Evolutionary conservation across 352 stramenopile genomes (phyloP).

Genomic region (Phytophthora melonis): DNA sequence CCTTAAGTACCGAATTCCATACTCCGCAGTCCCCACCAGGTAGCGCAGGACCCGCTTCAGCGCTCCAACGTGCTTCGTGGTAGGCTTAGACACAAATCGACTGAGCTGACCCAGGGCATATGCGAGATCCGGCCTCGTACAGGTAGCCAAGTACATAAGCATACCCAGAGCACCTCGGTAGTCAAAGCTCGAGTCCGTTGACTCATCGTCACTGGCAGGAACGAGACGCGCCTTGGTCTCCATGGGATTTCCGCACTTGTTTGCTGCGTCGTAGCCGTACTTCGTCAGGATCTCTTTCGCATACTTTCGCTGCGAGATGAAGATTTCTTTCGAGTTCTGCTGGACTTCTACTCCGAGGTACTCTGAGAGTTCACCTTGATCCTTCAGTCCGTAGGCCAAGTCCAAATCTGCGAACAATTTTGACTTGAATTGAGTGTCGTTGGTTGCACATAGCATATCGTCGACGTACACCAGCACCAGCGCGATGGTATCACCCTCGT

Average conservation of each 20-base stretch:
- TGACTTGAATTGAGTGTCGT: not conserved
- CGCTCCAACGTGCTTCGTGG: not conserved
- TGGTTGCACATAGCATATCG: constrained; percentile 17
- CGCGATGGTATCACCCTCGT: constrained; percentile 8
- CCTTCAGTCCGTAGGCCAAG: constrained; percentile 2
- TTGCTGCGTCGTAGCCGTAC: constrained; percentile 1
- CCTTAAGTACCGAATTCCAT: constrained; percentile 4
- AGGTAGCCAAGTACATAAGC: constrained; percentile 6
- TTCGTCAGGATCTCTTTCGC: not conserved
- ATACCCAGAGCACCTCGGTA: not conserved
- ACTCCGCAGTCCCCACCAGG: constrained; percentile 1
- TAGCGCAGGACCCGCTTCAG: constrained; percentile 4
- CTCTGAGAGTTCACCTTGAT: constrained; percentile 9
- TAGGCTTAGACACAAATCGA: constrained; percentile 6
- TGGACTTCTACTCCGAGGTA: constrained; percentile 10
- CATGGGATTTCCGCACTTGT: constrained; percentile 11
- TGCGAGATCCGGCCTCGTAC: constrained; percentile 1
- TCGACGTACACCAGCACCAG: constrained; percentile 13
- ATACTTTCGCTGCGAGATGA: constrained; percentile 9
- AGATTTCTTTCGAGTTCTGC: not conserved
- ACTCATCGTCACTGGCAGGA: not conserved
- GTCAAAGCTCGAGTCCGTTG: not conserved
- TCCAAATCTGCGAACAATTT: constrained; percentile 9
- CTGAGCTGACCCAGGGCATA: constrained; percentile 8
- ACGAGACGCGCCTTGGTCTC: not conserved